Percentiles rank a stretch among this genome's conserved stretches.
Conservation (phyloP, 768 basidiomycete species). For the Butyriboletus loyo region DNA sequence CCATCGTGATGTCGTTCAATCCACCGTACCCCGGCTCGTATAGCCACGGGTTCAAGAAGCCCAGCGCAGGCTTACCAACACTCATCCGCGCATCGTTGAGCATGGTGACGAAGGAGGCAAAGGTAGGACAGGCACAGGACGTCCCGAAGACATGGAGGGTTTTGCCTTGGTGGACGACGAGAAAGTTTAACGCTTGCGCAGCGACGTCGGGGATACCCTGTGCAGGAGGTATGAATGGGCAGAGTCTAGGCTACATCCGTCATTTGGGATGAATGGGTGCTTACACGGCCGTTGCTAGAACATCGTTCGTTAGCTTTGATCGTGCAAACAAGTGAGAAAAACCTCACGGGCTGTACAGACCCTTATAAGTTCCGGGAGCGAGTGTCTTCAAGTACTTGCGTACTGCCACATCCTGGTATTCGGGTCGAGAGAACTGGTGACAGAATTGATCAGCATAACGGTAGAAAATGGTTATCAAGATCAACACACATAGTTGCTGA, state of each 20-base stretch:
- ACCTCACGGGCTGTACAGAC: slow-evolving; percentile 57
- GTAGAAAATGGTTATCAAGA: neutral
- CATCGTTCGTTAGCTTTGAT: neutral
- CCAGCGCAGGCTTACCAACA: too few relatives aligned
- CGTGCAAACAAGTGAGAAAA: neutral
- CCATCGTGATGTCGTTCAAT: too few relatives aligned
- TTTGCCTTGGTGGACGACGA: slow-evolving; percentile 45
- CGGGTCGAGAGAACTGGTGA: slow-evolving; percentile 49
- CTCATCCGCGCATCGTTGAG: too few relatives aligned
- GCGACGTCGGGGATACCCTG: too few relatives aligned
- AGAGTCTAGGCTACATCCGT: neutral
- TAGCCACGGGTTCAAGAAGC: slow-evolving; percentile 64
- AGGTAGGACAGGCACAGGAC: too few relatives aligned
- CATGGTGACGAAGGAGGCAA: slow-evolving; percentile 63
- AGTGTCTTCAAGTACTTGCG: slow-evolving; percentile 43
- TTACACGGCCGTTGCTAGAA: slow-evolving; percentile 55
- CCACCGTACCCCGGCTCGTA: slow-evolving; percentile 36
- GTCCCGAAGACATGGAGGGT: too few relatives aligned
- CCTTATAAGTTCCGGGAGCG: slow-evolving; percentile 55
- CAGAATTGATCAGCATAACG: neutral
- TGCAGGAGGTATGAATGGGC: neutral
- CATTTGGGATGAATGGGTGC: slow-evolving; percentile 7
- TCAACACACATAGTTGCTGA: slow-evolving; percentile 55
- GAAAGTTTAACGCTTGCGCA: too few relatives aligned
- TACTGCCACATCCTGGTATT: slow-evolving; percentile 50